Evolutionary conservation across 768 basidiomycete genomes (phyloP), one percentile per base, ranked within the genome.

Genomic region (Pisolithus orientalis): DNA sequence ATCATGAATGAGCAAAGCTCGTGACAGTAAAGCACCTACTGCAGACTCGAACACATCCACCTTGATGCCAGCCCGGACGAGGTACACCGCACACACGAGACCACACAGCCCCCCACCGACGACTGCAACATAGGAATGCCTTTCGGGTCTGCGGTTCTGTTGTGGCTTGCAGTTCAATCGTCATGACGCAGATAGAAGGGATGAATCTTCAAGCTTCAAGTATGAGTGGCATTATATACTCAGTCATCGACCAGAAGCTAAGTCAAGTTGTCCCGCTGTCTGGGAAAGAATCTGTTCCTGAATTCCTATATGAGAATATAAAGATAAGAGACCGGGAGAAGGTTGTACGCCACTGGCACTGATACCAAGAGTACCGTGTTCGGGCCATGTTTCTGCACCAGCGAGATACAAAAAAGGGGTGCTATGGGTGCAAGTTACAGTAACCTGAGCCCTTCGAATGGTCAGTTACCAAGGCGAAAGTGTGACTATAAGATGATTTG

Each of bases 101-200:
- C 80, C 79, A 51, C 74, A 76, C 62, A 82, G 73, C 10, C 82
- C 80, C 21, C 80, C 80, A 24, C 81, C 80, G 2, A 82, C 69
- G 31, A 83, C 74, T 1, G 79, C 79, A 28, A 82, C 69, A 28
- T 67, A n/a, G 65, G 54, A 80, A 75, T 58, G 74, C 72, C 54
- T 76, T 76, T 25, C 0, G 13, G 13, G 49, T 47, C 46, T 29
- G 44, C 6, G 39, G 7, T 52, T 53, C 47, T 31, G 5, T 43
- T 42, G 49, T 25, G 4, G 29, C 25, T 10, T 42, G 40, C 1
- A 17, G 24, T 10, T 31, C 27, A 31, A 45, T 6, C 9, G 27
- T 29, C 44, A 45, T 45, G 28, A 8, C n/a, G 28, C 28, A 29
- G 27, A 9, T 3, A n/a, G 28, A 16, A 5, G 16, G 8, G 4